phyloP scores from a whole-genome alignment of 148 eudicot genomes.

The Nyssa sinensis region DNA sequence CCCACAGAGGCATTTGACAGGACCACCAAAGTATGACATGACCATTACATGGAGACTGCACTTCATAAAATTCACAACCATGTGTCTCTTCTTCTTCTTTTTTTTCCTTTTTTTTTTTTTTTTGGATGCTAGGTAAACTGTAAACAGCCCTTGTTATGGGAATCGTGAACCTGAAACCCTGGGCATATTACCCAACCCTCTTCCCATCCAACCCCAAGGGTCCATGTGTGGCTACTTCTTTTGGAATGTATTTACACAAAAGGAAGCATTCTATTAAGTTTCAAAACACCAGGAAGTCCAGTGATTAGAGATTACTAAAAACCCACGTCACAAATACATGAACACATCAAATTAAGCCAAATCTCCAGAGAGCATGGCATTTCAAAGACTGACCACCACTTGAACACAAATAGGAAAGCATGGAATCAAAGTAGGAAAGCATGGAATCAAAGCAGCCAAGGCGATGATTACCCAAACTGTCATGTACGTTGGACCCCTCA shows the following conservation, averaged over 20 bases:
- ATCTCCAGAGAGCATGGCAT: neutral
- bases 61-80: neutral
- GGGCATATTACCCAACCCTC: too few species aligned
- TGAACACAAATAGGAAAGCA: neutral
- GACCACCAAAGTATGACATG: too few species aligned
- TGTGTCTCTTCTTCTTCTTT: too few species aligned
- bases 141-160: too few species aligned
- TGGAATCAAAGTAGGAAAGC: neutral
- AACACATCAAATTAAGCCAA: neutral
- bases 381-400: neutral
- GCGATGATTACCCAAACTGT: conserved; percentile 17
- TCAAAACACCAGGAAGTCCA: neutral
- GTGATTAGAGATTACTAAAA: too few species aligned
- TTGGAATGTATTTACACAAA: neutral
- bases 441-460: neutral
- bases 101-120: too few species aligned
- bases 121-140: too few species aligned
- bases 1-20: too few species aligned
- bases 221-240: too few species aligned
- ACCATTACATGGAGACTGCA: neutral
- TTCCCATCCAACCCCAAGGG: too few species aligned
- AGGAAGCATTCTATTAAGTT: neutral
- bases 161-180: too few species aligned
- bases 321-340: neutral
- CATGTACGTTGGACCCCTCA: conserved; percentile 41